These are phyloP conservation scores for Coemansia reversa DNA, from an alignment of 192 early-diverging fungal species.

Conservation along the genomic window DNA sequence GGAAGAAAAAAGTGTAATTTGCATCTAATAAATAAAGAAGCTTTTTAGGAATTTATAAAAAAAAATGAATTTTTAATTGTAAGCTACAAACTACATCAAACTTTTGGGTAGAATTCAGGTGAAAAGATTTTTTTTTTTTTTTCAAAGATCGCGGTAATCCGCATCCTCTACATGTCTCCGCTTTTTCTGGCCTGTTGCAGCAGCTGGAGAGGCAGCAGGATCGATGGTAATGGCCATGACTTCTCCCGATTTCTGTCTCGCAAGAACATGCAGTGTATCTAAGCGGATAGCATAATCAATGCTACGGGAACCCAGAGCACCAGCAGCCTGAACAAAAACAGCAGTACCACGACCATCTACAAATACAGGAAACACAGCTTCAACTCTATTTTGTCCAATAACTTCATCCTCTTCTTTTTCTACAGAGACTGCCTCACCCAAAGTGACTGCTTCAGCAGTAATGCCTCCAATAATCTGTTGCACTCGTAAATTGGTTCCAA, in stretches of 20 bases:
- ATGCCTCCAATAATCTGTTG: background rate
- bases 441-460: background rate
- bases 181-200: background rate
- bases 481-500: background rate
- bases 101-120: background rate
- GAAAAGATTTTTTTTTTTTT: no score
- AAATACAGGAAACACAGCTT: conserved; percentile 38
- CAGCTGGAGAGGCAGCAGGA: background rate
- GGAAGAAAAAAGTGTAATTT: no score
- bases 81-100: background rate
- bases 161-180: background rate
- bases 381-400: background rate
- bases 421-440: conserved; percentile 32
- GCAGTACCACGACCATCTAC: conserved; percentile 16
- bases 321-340: conserved; percentile 24
- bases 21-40: no score
- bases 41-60: background rate
- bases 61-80: background rate
- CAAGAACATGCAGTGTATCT: conserved; percentile 8
- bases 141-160: background rate
- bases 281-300: conserved; percentile 4
- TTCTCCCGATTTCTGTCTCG: conserved; percentile 13
- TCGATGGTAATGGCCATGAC: conserved; percentile 14
- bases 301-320: background rate
- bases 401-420: background rate